These are phyloP conservation scores for Dendrostoma leiphaemia DNA, from an alignment of 2,329 filamentous ascomycete species.

Conservation along the genomic window DNA sequence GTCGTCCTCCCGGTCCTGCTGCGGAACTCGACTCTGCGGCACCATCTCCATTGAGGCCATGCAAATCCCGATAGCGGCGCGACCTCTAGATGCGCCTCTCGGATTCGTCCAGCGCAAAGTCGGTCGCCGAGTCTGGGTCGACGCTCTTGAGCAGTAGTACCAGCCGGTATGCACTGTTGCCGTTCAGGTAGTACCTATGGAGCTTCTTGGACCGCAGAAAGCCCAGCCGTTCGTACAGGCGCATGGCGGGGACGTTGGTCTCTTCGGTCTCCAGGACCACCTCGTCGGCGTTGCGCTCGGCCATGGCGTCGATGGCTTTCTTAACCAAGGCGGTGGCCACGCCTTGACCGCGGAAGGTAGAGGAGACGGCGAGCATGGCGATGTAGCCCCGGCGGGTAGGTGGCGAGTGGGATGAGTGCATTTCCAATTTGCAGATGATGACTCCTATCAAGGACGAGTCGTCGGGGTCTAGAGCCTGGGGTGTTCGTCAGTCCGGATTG, in stretches of 20 bases:
- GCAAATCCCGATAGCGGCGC: background rate
- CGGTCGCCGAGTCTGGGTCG: slow-evolving; percentile 38
- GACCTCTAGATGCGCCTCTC: slow-evolving; percentile 17
- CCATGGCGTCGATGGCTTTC: slow-evolving; percentile 89
- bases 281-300: slow-evolving; percentile 79
- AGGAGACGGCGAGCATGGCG: slow-evolving; percentile 92
- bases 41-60: background rate
- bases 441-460: slow-evolving; percentile 76
- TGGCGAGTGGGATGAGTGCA: slow-evolving; percentile 77
- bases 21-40: background rate
- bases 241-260: slow-evolving; percentile 84
- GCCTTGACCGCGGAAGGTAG: slow-evolving; percentile 75
- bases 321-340: slow-evolving; percentile 89
- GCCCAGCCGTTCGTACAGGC: slow-evolving; percentile 87
- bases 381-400: slow-evolving; percentile 85
- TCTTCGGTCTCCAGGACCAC: slow-evolving; percentile 96
- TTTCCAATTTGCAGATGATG: slow-evolving; percentile 91
- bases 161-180: slow-evolving; percentile 88
- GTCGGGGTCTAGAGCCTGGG: slow-evolving; percentile 57
- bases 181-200: slow-evolving; percentile 94
- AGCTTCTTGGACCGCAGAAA: slow-evolving; percentile 91
- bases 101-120: slow-evolving; percentile 32
- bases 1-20: background rate
- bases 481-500: background rate
- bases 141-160: slow-evolving; percentile 71